Percentiles rank a stretch among this genome's conserved stretches.
Evolutionary conservation across 1,284 basidiomycete genomes (phyloP).

Genomic region (Phlebopus sp.): DNA sequence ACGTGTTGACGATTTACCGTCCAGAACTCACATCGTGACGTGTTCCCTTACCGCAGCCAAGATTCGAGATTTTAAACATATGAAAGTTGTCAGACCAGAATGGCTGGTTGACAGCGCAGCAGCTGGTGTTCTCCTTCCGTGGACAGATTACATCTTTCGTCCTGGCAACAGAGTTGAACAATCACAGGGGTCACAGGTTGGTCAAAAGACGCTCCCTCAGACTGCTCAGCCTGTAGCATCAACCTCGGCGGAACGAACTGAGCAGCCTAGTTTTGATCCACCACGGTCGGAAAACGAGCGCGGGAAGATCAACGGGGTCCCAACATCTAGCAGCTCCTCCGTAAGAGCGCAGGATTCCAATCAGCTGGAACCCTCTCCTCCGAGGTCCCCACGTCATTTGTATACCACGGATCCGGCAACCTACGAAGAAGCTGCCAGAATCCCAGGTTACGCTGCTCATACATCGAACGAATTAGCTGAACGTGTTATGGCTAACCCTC

Average conservation of each 20-base stretch:
- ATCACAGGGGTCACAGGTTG: conserved; percentile 45
- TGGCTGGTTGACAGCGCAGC: conserved; percentile 83
- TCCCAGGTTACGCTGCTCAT: conserved; percentile 63
- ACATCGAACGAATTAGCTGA: conserved; percentile 69
- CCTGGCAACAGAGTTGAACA: conserved; percentile 45
- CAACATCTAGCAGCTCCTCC: background rate
- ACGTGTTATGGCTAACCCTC: conserved; percentile 73
- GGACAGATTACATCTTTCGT: conserved; percentile 65
- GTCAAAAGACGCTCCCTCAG: conserved; percentile 17
- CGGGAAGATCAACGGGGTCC: conserved; percentile 4
- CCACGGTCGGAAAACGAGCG: background rate
- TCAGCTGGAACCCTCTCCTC: conserved; percentile 3
- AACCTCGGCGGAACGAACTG: background rate
- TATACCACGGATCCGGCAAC: conserved; percentile 44
- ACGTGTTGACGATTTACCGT: conserved; percentile 3
- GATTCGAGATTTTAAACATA: conserved; percentile 80
- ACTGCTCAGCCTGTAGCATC: conserved; percentile 2
- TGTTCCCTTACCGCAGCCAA: conserved; percentile 89
- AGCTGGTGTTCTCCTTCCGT: conserved; percentile 68
- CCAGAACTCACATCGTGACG: conserved; percentile 86
- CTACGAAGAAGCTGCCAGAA: conserved; percentile 38
- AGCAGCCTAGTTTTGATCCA: background rate
- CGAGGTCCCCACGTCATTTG: conserved; percentile 29
- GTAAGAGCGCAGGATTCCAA: background rate
- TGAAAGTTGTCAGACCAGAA: conserved; percentile 85